Conservation (phyloP, 2,329 filamentous ascomycete species). For the Botrytis porri region DNA sequence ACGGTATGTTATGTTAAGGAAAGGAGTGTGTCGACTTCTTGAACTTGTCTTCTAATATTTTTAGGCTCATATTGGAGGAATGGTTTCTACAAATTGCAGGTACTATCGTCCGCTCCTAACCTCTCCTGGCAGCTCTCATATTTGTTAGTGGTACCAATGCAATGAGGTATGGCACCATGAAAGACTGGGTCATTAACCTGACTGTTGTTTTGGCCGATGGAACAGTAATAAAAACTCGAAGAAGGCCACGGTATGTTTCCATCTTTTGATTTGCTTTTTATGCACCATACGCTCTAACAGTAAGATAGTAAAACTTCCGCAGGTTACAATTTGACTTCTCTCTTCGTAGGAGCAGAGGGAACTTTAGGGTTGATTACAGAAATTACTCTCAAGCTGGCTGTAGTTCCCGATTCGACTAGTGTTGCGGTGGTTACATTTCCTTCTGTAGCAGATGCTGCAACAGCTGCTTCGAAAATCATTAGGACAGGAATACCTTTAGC, state of each 20-base stretch:
- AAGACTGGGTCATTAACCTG: slow-evolving; percentile 80
- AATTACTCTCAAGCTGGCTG: slow-evolving; percentile 75
- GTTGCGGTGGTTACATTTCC: slow-evolving; percentile 78
- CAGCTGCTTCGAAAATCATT: slow-evolving; percentile 70
- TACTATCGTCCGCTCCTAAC: neutral
- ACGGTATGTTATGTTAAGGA: slow-evolving; percentile 36
- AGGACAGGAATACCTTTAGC: slow-evolving; percentile 45
- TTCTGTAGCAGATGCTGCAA: slow-evolving; percentile 68
- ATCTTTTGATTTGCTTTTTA: too few relatives aligned
- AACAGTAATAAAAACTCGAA: slow-evolving; percentile 72
- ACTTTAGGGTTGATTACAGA: slow-evolving; percentile 79
- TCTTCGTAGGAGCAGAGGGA: slow-evolving; percentile 79
- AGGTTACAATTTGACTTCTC: slow-evolving; percentile 75
- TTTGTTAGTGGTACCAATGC: slow-evolving; percentile 67
- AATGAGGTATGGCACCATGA: slow-evolving; percentile 80
- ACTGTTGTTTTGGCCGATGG: slow-evolving; percentile 79
- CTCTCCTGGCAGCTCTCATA: neutral
- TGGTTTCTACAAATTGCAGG: slow-evolving; percentile 71
- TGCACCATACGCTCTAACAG: neutral
- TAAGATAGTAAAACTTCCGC: slow-evolving; percentile 64
- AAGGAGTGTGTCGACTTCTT: neutral
- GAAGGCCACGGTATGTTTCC: slow-evolving; percentile 54
- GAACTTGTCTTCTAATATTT: neutral
- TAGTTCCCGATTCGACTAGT: slow-evolving; percentile 69
- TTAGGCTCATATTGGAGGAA: slow-evolving; percentile 70